Evolutionary conservation across 2,329 filamentous ascomycete species (phyloP).

Genomic region (Periconia sp.): DNA sequence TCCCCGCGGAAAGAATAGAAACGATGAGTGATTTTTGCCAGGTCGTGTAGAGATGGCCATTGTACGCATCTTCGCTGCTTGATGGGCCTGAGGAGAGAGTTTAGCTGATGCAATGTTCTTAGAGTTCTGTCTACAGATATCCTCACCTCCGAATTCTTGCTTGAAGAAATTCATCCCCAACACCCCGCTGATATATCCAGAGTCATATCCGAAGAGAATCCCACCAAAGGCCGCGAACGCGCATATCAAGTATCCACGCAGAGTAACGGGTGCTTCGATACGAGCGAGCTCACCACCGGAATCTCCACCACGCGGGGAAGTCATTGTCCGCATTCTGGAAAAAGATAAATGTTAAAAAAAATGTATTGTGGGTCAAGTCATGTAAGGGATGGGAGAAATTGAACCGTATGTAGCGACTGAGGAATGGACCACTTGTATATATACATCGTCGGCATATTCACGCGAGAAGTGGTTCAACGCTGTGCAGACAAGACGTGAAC

Average conservation of each 20-base stretch:
- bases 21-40: constrained; percentile 71
- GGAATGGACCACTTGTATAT: background rate
- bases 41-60: constrained; percentile 36
- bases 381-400: background rate
- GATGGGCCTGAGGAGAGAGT: constrained; percentile 55
- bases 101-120: constrained; percentile 36
- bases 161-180: constrained; percentile 48
- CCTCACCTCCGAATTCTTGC: constrained; percentile 44
- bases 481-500: background rate
- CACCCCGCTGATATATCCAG: constrained; percentile 74
- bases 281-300: constrained; percentile 57
- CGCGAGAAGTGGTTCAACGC: background rate
- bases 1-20: constrained; percentile 80
- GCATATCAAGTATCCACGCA: constrained; percentile 50
- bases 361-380: background rate
- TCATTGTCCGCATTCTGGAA: constrained; percentile 24
- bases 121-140: constrained; percentile 4
- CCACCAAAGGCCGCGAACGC: constrained; percentile 54
- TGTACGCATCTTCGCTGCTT: constrained; percentile 42
- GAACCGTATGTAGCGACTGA: background rate
- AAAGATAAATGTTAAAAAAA: background rate
- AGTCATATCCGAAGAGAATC: constrained; percentile 80
- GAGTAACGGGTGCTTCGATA: constrained; percentile 54
- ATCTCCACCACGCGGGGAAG: constrained; percentile 16
- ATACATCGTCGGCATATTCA: background rate